Percentiles rank a stretch among this genome's conserved stretches.
These are phyloP conservation scores for Tulasnella calospora DNA, from an alignment of 768 basidiomycete genomes.

Conservation along the genomic window DNA sequence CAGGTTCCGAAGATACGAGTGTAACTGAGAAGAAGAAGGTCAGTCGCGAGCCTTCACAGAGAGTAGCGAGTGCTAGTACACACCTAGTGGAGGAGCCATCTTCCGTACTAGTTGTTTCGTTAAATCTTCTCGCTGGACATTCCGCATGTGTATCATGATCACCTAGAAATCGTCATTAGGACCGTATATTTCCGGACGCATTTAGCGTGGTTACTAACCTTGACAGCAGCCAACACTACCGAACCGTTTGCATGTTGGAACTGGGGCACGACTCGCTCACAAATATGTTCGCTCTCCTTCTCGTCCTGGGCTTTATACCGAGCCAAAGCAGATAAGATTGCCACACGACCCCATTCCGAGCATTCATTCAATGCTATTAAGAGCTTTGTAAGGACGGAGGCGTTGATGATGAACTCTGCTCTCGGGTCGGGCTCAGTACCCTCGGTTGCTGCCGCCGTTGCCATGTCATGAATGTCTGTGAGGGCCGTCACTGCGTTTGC, in stretches of 20 bases:
- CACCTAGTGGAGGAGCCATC: conserved; percentile 84
- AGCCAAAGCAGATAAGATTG: conserved; percentile 79
- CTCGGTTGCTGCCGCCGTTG: conserved; percentile 34
- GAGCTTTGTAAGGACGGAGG: conserved; percentile 76
- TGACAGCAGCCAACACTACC: conserved; percentile 94
- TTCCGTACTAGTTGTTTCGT: conserved; percentile 82
- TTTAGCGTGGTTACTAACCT: conserved; percentile 46
- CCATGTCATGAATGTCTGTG: conserved; percentile 77
- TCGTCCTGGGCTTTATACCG: conserved; percentile 80
- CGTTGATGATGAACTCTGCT: conserved; percentile 77
- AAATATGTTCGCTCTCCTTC: conserved; percentile 97
- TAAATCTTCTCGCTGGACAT: conserved; percentile 75
- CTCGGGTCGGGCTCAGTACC: conserved; percentile 34
- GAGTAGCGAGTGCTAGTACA: conserved; percentile 20
- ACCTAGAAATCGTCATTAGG: conserved; percentile 48
- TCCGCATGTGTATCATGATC: conserved; percentile 94
- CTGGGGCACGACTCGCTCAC: conserved; percentile 96
- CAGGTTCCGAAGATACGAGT: conserved; percentile 90
- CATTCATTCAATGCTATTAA: conserved; percentile 95
- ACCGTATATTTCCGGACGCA: background rate
- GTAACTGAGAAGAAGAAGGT: conserved; percentile 51
- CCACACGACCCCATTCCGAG: conserved; percentile 98
- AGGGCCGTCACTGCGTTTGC: conserved; percentile 93
- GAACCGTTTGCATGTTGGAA: conserved; percentile 96
- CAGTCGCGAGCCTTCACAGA: background rate